A percentile compares a stretch with the other conserved stretches of the same genome.
phyloP scores from a whole-genome alignment of 148 eudicot genomes.

The Persicaria maculosa region DNA sequence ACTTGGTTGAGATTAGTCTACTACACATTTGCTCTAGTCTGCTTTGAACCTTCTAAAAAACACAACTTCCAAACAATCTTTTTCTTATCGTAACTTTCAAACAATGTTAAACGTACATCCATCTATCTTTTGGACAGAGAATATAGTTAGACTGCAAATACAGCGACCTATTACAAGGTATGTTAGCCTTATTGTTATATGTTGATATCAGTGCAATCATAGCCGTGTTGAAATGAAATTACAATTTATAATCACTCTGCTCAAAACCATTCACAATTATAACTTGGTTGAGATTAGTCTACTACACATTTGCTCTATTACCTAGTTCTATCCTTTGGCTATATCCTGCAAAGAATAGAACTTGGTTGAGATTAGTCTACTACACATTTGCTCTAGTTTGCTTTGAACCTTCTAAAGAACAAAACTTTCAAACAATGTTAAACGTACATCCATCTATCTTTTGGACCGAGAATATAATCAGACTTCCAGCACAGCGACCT shows the following conservation, averaged over 20 bases:
- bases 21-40: neutral
- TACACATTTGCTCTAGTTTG: neutral
- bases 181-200: neutral
- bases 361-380: neutral
- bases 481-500: neutral
- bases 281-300: neutral
- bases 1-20: neutral
- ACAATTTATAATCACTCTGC: neutral
- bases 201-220: neutral
- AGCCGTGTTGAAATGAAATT: neutral
- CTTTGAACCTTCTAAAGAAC: neutral
- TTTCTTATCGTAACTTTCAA: too few species aligned
- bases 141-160: neutral
- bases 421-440: neutral
- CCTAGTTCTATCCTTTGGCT: slow-evolving; percentile 29
- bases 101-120: neutral
- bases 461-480: neutral
- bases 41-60: neutral
- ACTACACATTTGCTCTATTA: neutral
- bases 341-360: slow-evolving; percentile 52
- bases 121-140: neutral
- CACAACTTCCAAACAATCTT: neutral
- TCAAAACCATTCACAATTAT: neutral
- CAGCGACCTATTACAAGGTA: neutral
- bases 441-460: neutral